Percentiles rank a stretch among this genome's conserved stretches.
Conservation (phyloP, 352 stramenopile species). For the Blastocystis hominis region DNA sequence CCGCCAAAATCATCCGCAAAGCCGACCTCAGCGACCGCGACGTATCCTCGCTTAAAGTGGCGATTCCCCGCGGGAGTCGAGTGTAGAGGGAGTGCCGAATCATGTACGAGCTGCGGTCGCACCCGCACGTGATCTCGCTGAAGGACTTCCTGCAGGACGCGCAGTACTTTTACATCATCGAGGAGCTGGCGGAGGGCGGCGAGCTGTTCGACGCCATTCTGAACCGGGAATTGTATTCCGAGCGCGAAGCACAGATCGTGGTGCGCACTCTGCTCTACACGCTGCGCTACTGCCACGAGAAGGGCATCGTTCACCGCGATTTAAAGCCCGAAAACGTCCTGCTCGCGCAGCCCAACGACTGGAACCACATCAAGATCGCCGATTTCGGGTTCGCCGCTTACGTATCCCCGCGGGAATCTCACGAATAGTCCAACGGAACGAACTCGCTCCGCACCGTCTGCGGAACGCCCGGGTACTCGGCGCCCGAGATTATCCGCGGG, state of each 20-base stretch:
- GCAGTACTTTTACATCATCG: slow-evolving; percentile 90
- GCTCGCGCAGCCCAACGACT: slow-evolving; percentile 69
- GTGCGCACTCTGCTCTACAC: slow-evolving; percentile 72
- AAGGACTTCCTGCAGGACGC: slow-evolving; percentile 81
- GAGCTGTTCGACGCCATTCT: slow-evolving; percentile 33
- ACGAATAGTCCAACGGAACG: slow-evolving; percentile 61
- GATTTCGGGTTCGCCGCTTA: slow-evolving; percentile 74
- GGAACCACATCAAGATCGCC: slow-evolving; percentile 74
- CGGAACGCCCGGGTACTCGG: slow-evolving; percentile 68
- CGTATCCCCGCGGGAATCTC: background rate
- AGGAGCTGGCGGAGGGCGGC: slow-evolving; percentile 69
- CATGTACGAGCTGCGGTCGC: slow-evolving; percentile 80
- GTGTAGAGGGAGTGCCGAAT: slow-evolving; percentile 94
- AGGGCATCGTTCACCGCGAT: slow-evolving; percentile 68
- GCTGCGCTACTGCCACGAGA: slow-evolving; percentile 76
- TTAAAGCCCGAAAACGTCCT: slow-evolving; percentile 75
- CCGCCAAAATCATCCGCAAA: slow-evolving; percentile 95
- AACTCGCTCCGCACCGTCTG: slow-evolving; percentile 72
- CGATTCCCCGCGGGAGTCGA: slow-evolving; percentile 68
- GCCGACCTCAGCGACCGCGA: slow-evolving; percentile 86
- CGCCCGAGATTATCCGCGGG: slow-evolving; percentile 72
- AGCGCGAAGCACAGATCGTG: slow-evolving; percentile 72
- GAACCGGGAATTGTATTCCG: slow-evolving; percentile 64
- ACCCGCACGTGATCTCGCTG: slow-evolving; percentile 81
- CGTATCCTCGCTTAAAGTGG: slow-evolving; percentile 69